Evolutionary conservation across 768 basidiomycete species (phyloP), one percentile per base, ranked within the genome.

Genomic region (Melanogaster broomeanus): DNA sequence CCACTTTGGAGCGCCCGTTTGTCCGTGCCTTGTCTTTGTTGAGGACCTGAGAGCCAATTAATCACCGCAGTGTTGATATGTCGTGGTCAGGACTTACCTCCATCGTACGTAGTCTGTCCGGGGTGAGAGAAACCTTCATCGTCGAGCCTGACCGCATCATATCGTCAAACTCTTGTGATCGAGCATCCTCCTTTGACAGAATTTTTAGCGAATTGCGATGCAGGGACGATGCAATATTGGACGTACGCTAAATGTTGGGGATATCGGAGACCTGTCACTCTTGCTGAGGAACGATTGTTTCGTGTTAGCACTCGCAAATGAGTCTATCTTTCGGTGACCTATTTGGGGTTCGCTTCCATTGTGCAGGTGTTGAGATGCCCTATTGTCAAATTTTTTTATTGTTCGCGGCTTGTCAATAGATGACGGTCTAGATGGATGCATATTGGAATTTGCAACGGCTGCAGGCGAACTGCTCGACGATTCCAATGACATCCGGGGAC

Each of bases 71-170:
- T 63, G 45, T 39, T 27, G 59, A 60, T 47, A 35, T 53, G 42
- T 58, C 44, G 54, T 41, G 47, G 51, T 31, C 12, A 52, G 61
- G 57, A 76, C 82, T 64, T 72, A 95, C 94, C 80, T 97, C 93
- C 83, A 96, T 95, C 44, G 85, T 91, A 66, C 85, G 89, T 51
- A 98, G 76, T 48, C 95, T 81, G 74, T 97, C 93, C 50, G 95
- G 95, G 30, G 95, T 98, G 56, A 97, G 79, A 37, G 93, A 96
- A 61, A 98, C 86, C 66, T 93, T 97, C 88, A 97, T 90, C 18
- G 95, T 98, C 51, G 88, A 79, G 53, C 87, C 83, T 52, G 90
- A 93, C 45, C 83, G 84, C 84, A 98, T 87, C 69, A 98, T 76
- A 68, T 93, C 85, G 70, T 98, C 95, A 68, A 98, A 98, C 67